Percentiles rank a stretch among this genome's conserved stretches.
phyloP scores from a whole-genome alignment of 2,329 filamentous ascomycete species.

The Claviceps pazoutovae region DNA sequence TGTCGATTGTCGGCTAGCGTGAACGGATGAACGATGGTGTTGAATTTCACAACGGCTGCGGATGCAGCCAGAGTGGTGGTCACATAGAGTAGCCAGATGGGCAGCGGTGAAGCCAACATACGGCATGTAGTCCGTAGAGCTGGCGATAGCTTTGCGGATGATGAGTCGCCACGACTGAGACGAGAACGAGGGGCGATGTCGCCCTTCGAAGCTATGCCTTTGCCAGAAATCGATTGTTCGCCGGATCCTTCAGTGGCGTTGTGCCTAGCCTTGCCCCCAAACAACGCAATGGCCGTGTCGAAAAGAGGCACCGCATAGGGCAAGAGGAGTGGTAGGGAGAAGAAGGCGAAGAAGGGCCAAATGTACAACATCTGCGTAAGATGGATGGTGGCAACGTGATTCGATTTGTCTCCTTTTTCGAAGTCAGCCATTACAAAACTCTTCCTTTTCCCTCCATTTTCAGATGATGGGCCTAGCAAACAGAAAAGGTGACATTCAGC shows the following conservation, averaged over 20 bases:
- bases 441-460: neutral
- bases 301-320: constrained; percentile 30
- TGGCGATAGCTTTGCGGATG: constrained; percentile 5
- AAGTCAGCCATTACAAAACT: neutral
- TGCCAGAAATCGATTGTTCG: neutral
- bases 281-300: constrained; percentile 6
- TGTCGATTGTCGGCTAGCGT: constrained; percentile 93
- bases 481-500: too few species aligned
- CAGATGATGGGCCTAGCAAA: too few species aligned
- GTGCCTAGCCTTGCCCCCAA: neutral
- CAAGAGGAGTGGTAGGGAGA: constrained; percentile 66
- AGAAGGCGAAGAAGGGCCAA: constrained; percentile 81
- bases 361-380: constrained; percentile 89
- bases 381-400: constrained; percentile 82
- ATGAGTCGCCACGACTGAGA: neutral
- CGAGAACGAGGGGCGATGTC: neutral
- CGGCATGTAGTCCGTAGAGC: constrained; percentile 2
- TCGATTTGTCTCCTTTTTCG: constrained; percentile 69
- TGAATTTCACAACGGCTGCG: constrained; percentile 50
- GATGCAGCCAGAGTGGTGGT: constrained; percentile 23
- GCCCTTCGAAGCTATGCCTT: neutral
- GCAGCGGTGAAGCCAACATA: constrained; percentile 19
- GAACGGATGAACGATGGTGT: constrained; percentile 92
- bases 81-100: constrained; percentile 22
- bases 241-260: neutral